Base-by-base conservation (phyloP, 371 early-diverging fungal genomes). In the Parasitella parasitica region DNA sequence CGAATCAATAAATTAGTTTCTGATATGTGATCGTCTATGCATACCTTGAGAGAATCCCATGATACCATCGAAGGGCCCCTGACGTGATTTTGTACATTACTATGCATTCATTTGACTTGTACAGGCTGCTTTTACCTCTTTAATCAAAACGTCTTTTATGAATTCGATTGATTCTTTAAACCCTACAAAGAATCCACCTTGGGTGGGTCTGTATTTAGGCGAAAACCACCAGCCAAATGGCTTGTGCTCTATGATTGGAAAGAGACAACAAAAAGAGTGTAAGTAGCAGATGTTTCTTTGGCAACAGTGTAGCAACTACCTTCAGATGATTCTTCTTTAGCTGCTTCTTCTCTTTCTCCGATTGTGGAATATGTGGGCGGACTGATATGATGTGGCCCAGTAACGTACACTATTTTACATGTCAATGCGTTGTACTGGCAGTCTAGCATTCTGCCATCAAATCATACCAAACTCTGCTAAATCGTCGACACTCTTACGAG, bases 1-100 rank as follows among this genome's bases (percentile, higher is more conserved):
- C n/a, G n/a, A n/a, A n/a, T n/a, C n/a, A n/a, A n/a, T n/a, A n/a
- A n/a, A n/a, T n/a, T n/a, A n/a, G n/a, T n/a, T n/a, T n/a, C n/a
- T n/a, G n/a, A n/a, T n/a, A n/a, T n/a, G n/a, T n/a, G n/a, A n/a
- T n/a, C n/a, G n/a, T n/a, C n/a, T 28, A 49, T 39, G 9, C 11
- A 30, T 51, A 38, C 88, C 89, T 67, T 89, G 89, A 6, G 86
- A 86, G 61, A 89, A 89, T 1, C 89, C 89, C 30, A 89, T 61
- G 22, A 89, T 78, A 41, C 88, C 89, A 61, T 85, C 82, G 65
- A 87, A 89, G 0, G 87, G 86, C 8, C 86, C 87, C 75, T 83
- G 27, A 0, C 16, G 27, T 26, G 38, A 22, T n/a, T n/a, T n/a
- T 13, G 1, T 12, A 8, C 24, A 37, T 51, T 18, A 2, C 37